These are phyloP conservation scores for Fusarium robinianum DNA, from an alignment of 2,329 filamentous ascomycete species.

Conservation along the genomic window DNA sequence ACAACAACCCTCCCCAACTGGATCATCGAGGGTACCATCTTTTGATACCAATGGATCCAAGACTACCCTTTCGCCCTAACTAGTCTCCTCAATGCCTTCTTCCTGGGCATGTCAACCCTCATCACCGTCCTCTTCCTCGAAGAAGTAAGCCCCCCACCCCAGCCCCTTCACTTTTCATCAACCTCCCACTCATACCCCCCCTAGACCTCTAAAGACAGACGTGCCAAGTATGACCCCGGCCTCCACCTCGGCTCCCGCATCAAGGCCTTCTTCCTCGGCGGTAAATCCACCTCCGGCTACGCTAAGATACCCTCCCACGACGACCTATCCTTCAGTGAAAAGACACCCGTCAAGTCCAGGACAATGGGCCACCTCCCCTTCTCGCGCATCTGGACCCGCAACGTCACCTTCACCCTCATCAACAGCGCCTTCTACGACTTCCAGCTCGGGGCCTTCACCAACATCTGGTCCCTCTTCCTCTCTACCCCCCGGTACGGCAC, in stretches of 20 bases:
- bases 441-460: slow-evolving; percentile 70
- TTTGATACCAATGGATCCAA: slow-evolving; percentile 68
- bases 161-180: too few relatives aligned
- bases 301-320: slow-evolving; percentile 34
- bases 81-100: slow-evolving; percentile 66
- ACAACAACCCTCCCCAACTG: slow-evolving; percentile 62
- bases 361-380: slow-evolving; percentile 41
- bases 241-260: slow-evolving; percentile 43
- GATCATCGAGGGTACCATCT: slow-evolving; percentile 62
- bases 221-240: slow-evolving; percentile 52
- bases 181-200: not conserved
- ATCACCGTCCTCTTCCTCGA: slow-evolving; percentile 67
- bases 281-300: slow-evolving; percentile 39
- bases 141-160: too few relatives aligned
- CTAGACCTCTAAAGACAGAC: slow-evolving; percentile 53
- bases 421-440: slow-evolving; percentile 72
- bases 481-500: slow-evolving; percentile 60
- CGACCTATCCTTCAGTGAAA: slow-evolving; percentile 16
- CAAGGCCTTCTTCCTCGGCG: slow-evolving; percentile 37
- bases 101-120: slow-evolving; percentile 59
- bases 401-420: slow-evolving; percentile 58
- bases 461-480: slow-evolving; percentile 71
- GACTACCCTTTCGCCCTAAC: slow-evolving; percentile 71
- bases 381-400: slow-evolving; percentile 51
- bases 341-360: slow-evolving; percentile 16